These are phyloP conservation scores for Colletotrichum gloeosporioides DNA, from an alignment of 2,329 filamentous ascomycete species.

Conservation along the genomic window DNA sequence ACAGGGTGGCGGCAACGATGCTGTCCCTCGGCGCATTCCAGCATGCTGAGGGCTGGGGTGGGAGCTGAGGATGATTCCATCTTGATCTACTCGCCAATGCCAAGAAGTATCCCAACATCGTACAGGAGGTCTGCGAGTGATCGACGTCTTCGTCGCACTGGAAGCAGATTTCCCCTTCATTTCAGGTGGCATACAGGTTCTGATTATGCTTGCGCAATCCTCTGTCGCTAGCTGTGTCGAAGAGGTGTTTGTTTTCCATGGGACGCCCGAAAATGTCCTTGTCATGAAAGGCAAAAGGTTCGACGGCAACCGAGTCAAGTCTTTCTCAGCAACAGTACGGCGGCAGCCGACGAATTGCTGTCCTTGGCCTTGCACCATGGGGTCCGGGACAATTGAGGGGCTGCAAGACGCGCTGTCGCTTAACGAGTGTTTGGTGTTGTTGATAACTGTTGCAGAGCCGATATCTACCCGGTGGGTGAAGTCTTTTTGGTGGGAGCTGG, in stretches of 20 bases:
- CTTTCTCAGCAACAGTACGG: background rate
- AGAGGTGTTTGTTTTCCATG: background rate
- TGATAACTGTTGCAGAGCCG: background rate
- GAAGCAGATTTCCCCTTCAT: background rate
- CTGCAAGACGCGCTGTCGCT: accelerated
- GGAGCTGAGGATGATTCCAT: background rate
- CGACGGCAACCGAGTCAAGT: background rate
- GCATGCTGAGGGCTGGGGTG: background rate
- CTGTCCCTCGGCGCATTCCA: background rate
- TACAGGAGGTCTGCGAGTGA: background rate
- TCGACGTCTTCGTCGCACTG: background rate
- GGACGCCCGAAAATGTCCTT: background rate
- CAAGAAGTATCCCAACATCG: too few relatives aligned
- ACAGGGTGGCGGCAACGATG: background rate
- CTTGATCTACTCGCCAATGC: background rate
- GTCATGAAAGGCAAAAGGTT: background rate
- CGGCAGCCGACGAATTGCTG: background rate
- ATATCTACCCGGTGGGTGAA: background rate
- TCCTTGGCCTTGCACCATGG: background rate
- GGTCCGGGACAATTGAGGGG: background rate
- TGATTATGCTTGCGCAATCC: background rate
- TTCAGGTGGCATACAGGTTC: background rate
- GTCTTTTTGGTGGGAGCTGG: background rate
- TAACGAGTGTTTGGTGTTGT: background rate
- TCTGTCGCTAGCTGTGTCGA: background rate